Evolutionary conservation across 495 filamentous ascomycete species (phyloP).

Genomic region (Copromyces sp.): DNA sequence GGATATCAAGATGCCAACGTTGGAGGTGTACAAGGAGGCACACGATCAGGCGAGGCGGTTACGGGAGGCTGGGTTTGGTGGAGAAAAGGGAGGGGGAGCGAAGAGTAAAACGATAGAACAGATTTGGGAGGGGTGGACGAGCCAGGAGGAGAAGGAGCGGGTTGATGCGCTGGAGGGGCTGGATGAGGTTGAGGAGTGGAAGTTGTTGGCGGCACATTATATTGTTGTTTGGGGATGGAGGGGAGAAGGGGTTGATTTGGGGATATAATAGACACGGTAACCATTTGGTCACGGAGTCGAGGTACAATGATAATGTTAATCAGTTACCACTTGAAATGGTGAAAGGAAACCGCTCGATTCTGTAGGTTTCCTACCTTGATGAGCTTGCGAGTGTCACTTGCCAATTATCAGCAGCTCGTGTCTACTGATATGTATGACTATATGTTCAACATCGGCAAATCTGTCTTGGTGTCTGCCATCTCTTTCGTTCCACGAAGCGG

Average conservation of each 20-base stretch:
- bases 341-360: neutral
- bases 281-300: neutral
- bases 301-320: neutral
- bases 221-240: slow-evolving; percentile 68
- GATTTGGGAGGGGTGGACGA: slow-evolving; percentile 69
- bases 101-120: slow-evolving; percentile 51
- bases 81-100: slow-evolving; percentile 23
- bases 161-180: slow-evolving; percentile 73
- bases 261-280: neutral
- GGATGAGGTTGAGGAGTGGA: slow-evolving; percentile 96
- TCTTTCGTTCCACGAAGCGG: neutral
- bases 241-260: slow-evolving; percentile 20
- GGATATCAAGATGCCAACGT: slow-evolving; percentile 72
- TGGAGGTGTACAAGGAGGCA: slow-evolving; percentile 57
- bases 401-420: neutral
- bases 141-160: slow-evolving; percentile 63
- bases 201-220: slow-evolving; percentile 79
- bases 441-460: neutral
- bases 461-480: neutral
- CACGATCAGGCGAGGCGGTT: slow-evolving; percentile 58
- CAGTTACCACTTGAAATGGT: neutral
- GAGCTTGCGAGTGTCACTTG: neutral
- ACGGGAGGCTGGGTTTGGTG: slow-evolving; percentile 49
- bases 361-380: neutral
- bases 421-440: neutral